These are phyloP conservation scores for Dactylellina parvicollis DNA, from an alignment of 2,329 filamentous ascomycete species.

Conservation along the genomic window DNA sequence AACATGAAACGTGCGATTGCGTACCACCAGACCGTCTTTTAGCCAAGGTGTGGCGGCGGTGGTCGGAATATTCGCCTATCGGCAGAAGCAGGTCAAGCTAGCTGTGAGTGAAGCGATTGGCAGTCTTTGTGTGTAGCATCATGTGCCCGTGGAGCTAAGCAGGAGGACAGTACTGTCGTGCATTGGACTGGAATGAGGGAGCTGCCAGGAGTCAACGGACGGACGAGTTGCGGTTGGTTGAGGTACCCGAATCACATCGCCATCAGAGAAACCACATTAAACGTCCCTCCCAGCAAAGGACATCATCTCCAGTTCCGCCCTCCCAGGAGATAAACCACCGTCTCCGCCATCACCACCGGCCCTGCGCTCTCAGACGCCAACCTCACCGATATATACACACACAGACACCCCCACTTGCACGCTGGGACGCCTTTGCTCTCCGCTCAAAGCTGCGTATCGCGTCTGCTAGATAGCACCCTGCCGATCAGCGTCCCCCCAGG, in stretches of 20 bases:
- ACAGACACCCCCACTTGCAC: neutral
- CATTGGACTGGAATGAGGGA: constrained; percentile 20
- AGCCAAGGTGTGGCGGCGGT: constrained; percentile 15
- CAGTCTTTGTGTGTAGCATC: neutral
- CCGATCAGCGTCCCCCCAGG: constrained; percentile 17
- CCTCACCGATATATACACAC: neutral
- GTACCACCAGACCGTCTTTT: constrained; percentile 7
- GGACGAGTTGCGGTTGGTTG: neutral
- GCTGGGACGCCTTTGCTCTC: neutral
- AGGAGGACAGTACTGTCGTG: neutral
- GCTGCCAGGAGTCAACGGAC: constrained; percentile 48
- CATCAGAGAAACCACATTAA: constrained; percentile 17
- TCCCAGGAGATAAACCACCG: constrained; percentile 20
- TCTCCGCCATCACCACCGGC: constrained; percentile 1
- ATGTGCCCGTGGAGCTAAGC: neutral
- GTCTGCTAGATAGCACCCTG: constrained; percentile 14
- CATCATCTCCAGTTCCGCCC: constrained; percentile 12
- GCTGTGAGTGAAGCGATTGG: neutral
- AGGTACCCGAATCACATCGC: constrained; percentile 34
- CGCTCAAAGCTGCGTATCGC: constrained; percentile 4
- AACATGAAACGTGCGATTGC: constrained; percentile 50
- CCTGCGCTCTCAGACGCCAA: neutral
- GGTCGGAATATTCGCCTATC: constrained; percentile 26
- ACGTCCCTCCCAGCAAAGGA: constrained; percentile 24
- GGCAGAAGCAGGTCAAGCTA: neutral